Evolutionary conservation across 306 rosid genomes (phyloP), one percentile per base, ranked within the genome.

Genomic region (Medicago arabica): DNA sequence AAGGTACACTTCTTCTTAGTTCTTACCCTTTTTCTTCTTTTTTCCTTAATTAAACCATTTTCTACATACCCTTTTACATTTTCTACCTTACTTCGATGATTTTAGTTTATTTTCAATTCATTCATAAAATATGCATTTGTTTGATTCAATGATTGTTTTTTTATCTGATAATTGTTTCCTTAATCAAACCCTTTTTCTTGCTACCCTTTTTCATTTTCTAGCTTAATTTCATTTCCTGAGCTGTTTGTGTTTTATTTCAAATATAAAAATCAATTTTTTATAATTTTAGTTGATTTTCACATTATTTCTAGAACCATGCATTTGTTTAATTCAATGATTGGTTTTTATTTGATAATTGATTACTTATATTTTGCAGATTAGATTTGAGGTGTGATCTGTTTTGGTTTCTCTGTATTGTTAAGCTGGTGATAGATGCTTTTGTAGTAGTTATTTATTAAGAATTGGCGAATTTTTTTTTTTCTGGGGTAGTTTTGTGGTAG

Each of bases 1-100:
- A 43, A 82, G 86, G 84, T 85, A 71, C 10, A 44, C 38, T 34
- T 4, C 67, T 69, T 18, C 49, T 25, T 73, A 9, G 47, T 69
- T 18, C 49, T 25, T 73, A 9, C 55, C 61, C 8, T 38, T 18
- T 66, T 34, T 16, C 23, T 7, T 7, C 21, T 16, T 2, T 8
- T 9, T 18, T 71, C 61, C 34, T 0, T 54, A 40, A 40, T 47
- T 23, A 4, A 34, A 4, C 38, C 49, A 38, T 64, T 46, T n/a
- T n/a, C n/a, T n/a, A n/a, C n/a, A n/a, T n/a, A n/a, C n/a, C n/a
- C n/a, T n/a, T n/a, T n/a, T n/a, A n/a, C n/a, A n/a, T n/a, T n/a
- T n/a, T n/a, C n/a, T n/a, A n/a, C n/a, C n/a, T n/a, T n/a, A n/a
- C n/a, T n/a, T n/a, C n/a, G n/a, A 65, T 15, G 40, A 2, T 3